These are phyloP conservation scores for Saccharomycodes ludwigii DNA, from an alignment of 805 yeast genomes.

Conservation along the genomic window DNA sequence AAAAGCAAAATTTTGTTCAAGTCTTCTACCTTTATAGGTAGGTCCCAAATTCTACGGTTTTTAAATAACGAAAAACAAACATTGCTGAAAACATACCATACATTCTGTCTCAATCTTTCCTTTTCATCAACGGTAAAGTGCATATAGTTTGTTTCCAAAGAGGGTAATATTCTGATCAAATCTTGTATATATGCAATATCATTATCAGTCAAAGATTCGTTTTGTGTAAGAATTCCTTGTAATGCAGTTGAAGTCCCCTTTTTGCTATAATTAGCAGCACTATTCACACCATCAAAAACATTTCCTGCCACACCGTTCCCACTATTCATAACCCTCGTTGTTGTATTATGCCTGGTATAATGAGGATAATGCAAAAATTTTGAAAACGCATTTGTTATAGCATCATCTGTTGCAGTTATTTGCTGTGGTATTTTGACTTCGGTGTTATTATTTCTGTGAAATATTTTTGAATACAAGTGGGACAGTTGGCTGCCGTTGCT, in stretches of 20 bases:
- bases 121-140: constrained; percentile 19
- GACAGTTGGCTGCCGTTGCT: too few species aligned
- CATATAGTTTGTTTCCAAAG: constrained; percentile 20
- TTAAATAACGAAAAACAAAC: constrained; percentile 19
- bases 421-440: background rate
- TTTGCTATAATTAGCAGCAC: background rate
- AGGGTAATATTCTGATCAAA: constrained; percentile 19
- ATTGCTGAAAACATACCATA: constrained; percentile 22
- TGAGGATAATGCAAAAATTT: constrained; percentile 21
- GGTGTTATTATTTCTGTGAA: too few species aligned
- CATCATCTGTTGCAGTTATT: constrained; percentile 10
- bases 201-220: background rate
- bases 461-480: too few species aligned
- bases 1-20: constrained; percentile 4
- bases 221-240: background rate
- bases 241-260: background rate
- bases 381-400: constrained; percentile 17
- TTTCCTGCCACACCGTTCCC: background rate
- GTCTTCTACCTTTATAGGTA: constrained; percentile 21
- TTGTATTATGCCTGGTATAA: constrained; percentile 19
- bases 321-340: constrained; percentile 19
- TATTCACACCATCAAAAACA: background rate
- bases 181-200: background rate
- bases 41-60: constrained; percentile 19
- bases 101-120: constrained; percentile 17